phyloP scores from a whole-genome alignment of 2,329 filamentous ascomycete species.

The Immersiporthe knoxdaviesiana region DNA sequence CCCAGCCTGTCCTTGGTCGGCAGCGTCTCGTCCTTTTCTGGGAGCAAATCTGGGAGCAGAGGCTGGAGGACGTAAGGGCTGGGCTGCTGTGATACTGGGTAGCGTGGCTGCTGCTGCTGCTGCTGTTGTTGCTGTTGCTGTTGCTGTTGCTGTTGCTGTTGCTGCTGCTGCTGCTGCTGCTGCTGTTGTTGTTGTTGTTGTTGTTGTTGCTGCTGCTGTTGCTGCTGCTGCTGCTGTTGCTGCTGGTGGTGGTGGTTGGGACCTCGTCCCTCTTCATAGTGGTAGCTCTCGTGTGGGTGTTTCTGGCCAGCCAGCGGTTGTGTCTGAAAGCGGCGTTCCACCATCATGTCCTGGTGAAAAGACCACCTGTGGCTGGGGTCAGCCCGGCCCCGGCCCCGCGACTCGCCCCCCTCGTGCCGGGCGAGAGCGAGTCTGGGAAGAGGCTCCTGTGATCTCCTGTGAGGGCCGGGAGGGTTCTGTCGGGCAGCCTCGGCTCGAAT shows the following conservation, averaged over 20 bases:
- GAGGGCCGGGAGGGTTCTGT: constrained; percentile 42
- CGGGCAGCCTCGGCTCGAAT: constrained; percentile 50
- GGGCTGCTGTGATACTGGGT: constrained; percentile 31
- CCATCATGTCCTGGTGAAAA: constrained; percentile 43
- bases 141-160: constrained; percentile 23
- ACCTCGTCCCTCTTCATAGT: not conserved
- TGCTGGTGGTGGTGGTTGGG: not conserved
- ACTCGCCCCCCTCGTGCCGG: constrained; percentile 46
- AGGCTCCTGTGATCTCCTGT: constrained; percentile 38
- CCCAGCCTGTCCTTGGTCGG: constrained; percentile 63
- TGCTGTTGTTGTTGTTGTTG: constrained; percentile 8
- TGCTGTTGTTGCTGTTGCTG: constrained; percentile 17
- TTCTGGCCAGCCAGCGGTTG: constrained; percentile 44
- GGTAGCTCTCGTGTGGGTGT: constrained; percentile 37
- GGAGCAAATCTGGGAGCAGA: constrained; percentile 29
- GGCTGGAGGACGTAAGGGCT: constrained; percentile 31
- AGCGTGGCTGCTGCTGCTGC: constrained; percentile 30
- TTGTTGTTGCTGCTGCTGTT: not conserved
- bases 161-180: constrained; percentile 13
- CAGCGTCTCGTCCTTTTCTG: constrained; percentile 46
- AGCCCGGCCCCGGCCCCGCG: constrained; percentile 39
- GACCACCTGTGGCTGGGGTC: constrained; percentile 45
- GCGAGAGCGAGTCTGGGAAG: constrained; percentile 50
- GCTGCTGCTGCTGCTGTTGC: constrained; percentile 27
- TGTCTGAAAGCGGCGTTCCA: constrained; percentile 32